Evolutionary conservation across 2,329 filamentous ascomycete genomes (phyloP), one percentile per base, ranked within the genome.

Genomic region (Pseudocercospora cruenta): DNA sequence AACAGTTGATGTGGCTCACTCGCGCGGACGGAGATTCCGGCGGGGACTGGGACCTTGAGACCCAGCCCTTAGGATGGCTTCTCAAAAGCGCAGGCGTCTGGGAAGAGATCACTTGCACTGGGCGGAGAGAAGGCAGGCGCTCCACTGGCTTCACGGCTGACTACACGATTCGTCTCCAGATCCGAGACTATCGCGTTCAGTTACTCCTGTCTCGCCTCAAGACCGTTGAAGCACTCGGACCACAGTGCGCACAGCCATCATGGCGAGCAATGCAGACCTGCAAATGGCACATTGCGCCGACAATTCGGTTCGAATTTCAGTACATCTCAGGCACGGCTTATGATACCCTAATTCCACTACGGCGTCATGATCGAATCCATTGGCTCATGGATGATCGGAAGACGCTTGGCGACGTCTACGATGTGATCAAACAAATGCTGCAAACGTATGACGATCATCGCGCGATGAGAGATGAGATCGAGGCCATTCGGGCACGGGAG

Each of bases 111-210:
- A 57, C 28, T 9, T 63, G 31, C 16, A 31, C 16, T 36, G 16
- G 4, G 8, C 60, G 51, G 10, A 33, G 53, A 51, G 28, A 58
- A 19, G 14, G 36, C 53, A 2, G 54, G 24, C 28, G 62, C 24
- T 21, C 55, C 19, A 58, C 55, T 19, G 55, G 55, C 16, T 58
- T 58, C 31, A 43, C 28, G 8, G 55, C 55, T 16, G 55, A 58
- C 55, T 58, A 58, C 19, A 58, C 55, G 8, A 36, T 58, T 16
- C 19, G 55, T 10, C 16, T 58, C 19, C 31, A 10, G 31, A 24
- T 58, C 26, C 55, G 55, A 8, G 55, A 58, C 55, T 43, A 58
- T 10, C 55, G 55, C 19, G 55, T 43, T n/a, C 55, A 43, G n/a
- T 3, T 22, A 3, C 28, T 58, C 19, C 31, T 58, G 31, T 36